These are phyloP conservation scores for Hyphopichia buzzinii DNA, from an alignment of 1,139 yeast species.

Conservation along the genomic window DNA sequence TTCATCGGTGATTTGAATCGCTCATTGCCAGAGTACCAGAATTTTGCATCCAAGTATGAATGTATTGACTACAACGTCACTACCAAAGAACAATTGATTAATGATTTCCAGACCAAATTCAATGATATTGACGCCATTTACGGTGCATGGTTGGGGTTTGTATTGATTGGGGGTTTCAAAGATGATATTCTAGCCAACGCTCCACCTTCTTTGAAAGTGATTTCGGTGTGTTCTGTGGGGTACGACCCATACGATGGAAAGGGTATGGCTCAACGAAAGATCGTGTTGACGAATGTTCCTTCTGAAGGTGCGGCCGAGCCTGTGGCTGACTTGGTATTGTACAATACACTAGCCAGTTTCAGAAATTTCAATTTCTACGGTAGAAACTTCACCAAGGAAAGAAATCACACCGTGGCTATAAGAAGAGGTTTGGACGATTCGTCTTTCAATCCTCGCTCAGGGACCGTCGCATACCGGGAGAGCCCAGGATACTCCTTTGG, in stretches of 20 bases:
- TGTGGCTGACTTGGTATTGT: conserved; percentile 76
- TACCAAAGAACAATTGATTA: conserved; percentile 37
- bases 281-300: conserved; percentile 65
- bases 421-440: conserved; percentile 39
- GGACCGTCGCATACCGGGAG: conserved; percentile 24
- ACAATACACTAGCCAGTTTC: conserved; percentile 58
- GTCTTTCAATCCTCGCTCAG: conserved; percentile 32
- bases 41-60: conserved; percentile 40
- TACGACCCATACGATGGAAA: conserved; percentile 56
- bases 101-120: conserved; percentile 34
- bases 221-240: conserved; percentile 73
- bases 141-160: conserved; percentile 62
- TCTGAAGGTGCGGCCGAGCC: conserved; percentile 60
- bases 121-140: conserved; percentile 55
- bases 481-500: conserved; percentile 46
- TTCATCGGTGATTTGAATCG: conserved; percentile 44
- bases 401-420: conserved; percentile 40
- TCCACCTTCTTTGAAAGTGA: conserved; percentile 53
- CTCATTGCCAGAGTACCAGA: conserved; percentile 32
- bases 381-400: conserved; percentile 25
- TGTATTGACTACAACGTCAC: conserved; percentile 43
- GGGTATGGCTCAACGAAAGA: conserved; percentile 38
- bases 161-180: conserved; percentile 48
- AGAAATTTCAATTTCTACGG: conserved; percentile 58
- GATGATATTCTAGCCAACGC: conserved; percentile 45